Conservation (phyloP, 1,284 basidiomycete genomes). For the Athelia psychrophila region DNA sequence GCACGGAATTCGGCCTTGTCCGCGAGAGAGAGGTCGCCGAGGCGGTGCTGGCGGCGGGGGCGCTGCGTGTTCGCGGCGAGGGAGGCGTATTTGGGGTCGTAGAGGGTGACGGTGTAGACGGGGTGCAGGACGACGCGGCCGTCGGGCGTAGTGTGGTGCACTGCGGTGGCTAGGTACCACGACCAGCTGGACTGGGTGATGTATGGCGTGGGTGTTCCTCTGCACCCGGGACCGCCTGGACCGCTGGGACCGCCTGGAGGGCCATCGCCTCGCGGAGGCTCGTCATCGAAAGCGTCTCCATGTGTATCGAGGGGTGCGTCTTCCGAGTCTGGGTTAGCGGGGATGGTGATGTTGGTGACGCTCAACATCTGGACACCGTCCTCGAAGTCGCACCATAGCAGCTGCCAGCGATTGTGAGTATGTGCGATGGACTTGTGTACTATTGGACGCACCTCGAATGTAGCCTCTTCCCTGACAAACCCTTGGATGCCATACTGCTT, state of each 20-base stretch:
- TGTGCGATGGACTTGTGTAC: neutral
- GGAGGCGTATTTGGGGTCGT: neutral
- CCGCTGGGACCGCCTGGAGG: too few species aligned
- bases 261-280: neutral
- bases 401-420: neutral
- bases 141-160: neutral
- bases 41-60: neutral
- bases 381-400: constrained; percentile 1
- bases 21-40: neutral
- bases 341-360: neutral
- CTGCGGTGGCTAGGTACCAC: neutral
- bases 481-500: neutral
- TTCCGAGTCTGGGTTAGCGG: neutral
- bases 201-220: neutral
- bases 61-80: neutral
- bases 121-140: neutral
- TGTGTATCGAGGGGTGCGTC: too few species aligned
- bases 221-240: neutral
- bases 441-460: neutral
- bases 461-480: neutral
- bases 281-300: too few species aligned
- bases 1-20: neutral
- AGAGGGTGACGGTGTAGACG: neutral
- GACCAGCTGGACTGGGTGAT: neutral
- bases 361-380: neutral